Evolutionary conservation across 441 rosid species (phyloP).

Genomic region (Jatropha podagrica): DNA sequence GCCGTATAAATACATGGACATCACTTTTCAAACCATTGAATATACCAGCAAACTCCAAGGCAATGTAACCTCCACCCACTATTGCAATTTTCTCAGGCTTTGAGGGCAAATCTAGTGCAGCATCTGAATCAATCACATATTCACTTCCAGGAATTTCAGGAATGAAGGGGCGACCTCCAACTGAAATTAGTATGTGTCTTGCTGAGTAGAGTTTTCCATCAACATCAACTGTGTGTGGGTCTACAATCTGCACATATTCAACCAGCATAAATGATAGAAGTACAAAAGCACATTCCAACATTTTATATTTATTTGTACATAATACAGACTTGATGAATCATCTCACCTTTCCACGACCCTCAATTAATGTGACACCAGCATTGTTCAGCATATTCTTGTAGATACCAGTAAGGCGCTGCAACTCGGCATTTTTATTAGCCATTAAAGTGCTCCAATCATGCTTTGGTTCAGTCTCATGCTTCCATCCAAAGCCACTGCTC

Average conservation of each 20-base stretch:
- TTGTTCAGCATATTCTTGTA: conserved; percentile 70
- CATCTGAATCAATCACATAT: conserved; percentile 80
- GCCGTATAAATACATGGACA: conserved; percentile 88
- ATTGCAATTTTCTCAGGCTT: conserved; percentile 80
- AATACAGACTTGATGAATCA: background rate
- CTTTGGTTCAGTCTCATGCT: conserved; percentile 64
- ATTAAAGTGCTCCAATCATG: conserved; percentile 93
- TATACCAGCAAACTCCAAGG: conserved; percentile 88
- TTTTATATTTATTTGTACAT: background rate
- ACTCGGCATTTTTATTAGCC: conserved; percentile 88
- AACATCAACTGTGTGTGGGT: conserved; percentile 80
- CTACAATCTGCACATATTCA: conserved; percentile 50
- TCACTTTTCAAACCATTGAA: conserved; percentile 77
- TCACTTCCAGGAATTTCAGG: conserved; percentile 87
- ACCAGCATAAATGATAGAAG: background rate
- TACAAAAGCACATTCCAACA: background rate
- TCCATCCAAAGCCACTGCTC: conserved; percentile 91
- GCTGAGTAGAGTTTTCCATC: conserved; percentile 75
- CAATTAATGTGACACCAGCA: conserved; percentile 66
- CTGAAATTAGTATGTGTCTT: conserved; percentile 70
- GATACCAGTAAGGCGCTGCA: conserved; percentile 81
- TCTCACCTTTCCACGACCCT: conserved; percentile 93
- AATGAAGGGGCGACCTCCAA: conserved; percentile 86
- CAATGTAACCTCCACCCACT: conserved; percentile 92
- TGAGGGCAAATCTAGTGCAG: conserved; percentile 86